Evolutionary conservation across 805 yeast genomes (phyloP), one percentile per base, ranked within the genome.

Genomic region (Kodamaea lidongshanica): DNA sequence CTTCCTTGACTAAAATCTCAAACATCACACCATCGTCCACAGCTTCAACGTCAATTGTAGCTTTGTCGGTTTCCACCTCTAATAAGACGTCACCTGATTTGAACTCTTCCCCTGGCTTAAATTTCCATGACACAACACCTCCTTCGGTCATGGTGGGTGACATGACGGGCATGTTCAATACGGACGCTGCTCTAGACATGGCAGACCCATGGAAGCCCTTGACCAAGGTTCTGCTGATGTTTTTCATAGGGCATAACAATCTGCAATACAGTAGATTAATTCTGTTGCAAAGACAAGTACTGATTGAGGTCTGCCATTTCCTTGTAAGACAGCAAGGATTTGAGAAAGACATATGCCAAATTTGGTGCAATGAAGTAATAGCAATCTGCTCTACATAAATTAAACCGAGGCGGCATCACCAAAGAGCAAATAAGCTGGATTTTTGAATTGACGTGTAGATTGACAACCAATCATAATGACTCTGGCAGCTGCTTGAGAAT

Each of bases 81-180:
- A 83, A 52, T 19, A 83, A 54, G 4, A 78, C 81, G 44, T 92
- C 97, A 13, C 98, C 98, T 6, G 94, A 72, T 18, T 64, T 50
- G 58, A 81, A 89, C 4, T 66, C 33, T 4, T 84, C 92, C 16
- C 80, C 80, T 20, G 57, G 38, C 54, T 87, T 78, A 48, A 78
- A 67, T 53, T 85, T 83, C 98, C 98, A 89, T 32, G 76, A 69
- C 7, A 86, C 84, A 41, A 89, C 72, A 5, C 95, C 96, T 23
- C 98, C 98, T 52, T 79, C 84, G 17, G 87, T 86, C 98, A 89
- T 89, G 5, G 98, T 89, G 24, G 98, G 98, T 4, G 96, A 88
- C 96, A 89, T 85, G 15, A 97, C 96, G 4, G 98, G 98, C 97
- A 89, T 89, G 32, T 68, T 77, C 61, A 85, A 86, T 20, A 65